These are phyloP conservation scores for Sporothrix globosa DNA, from an alignment of 2,329 filamentous ascomycete genomes.

Conservation along the genomic window DNA sequence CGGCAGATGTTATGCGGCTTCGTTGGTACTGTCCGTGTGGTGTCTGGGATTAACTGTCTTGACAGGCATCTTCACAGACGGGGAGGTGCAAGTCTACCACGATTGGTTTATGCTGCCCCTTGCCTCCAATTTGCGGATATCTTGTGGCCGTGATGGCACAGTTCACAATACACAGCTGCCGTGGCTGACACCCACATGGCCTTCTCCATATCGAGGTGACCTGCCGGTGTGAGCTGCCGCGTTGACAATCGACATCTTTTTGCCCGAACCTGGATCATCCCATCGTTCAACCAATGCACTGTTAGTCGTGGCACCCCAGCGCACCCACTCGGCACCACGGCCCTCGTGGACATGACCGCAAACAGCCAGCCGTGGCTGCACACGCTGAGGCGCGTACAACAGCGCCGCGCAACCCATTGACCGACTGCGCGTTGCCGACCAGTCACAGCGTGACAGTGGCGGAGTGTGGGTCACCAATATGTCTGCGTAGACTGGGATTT, in stretches of 20 bases:
- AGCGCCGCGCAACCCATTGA: slow-evolving; percentile 64
- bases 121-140: slow-evolving; percentile 64
- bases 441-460: slow-evolving; percentile 62
- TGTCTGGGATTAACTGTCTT: not conserved
- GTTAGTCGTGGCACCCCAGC: slow-evolving; percentile 58
- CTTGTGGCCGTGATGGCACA: slow-evolving; percentile 72
- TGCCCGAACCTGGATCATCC: slow-evolving; percentile 62
- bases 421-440: slow-evolving; percentile 43
- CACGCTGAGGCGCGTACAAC: slow-evolving; percentile 58
- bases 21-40: not conserved
- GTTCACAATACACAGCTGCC: slow-evolving; percentile 69
- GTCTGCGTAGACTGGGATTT: slow-evolving; percentile 64
- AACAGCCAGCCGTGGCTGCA: slow-evolving; percentile 66
- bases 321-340: slow-evolving; percentile 64
- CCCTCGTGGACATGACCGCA: slow-evolving; percentile 75
- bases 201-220: slow-evolving; percentile 52
- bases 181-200: slow-evolving; percentile 43
- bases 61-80: slow-evolving; percentile 48
- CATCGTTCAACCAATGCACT: slow-evolving; percentile 49
- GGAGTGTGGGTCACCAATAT: slow-evolving; percentile 74
- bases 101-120: slow-evolving; percentile 74
- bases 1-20: not conserved
- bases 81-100: slow-evolving; percentile 81
- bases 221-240: slow-evolving; percentile 53
- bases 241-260: slow-evolving; percentile 67